Conservation (phyloP, 768 basidiomycete species). For the Suillus brevipes region DNA sequence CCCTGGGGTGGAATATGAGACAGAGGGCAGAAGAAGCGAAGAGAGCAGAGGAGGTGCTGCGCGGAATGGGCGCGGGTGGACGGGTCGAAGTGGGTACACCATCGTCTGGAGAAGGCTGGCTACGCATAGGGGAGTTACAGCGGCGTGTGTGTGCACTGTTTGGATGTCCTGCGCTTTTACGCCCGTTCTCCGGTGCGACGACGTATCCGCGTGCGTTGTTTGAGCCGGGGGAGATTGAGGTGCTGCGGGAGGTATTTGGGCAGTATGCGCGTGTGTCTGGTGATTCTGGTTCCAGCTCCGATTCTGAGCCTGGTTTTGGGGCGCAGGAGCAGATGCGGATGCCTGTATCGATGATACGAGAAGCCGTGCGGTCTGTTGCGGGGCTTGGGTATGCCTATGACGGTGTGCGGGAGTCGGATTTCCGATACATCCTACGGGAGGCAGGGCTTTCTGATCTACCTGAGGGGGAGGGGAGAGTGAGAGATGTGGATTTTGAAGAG, state of each 20-base stretch:
- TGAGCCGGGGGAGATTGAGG: slow-evolving; percentile 49
- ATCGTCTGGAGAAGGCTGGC: slow-evolving; percentile 22
- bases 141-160: background rate
- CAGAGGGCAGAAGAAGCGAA: slow-evolving; percentile 62
- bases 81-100: slow-evolving; percentile 14
- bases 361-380: slow-evolving; percentile 9
- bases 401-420: slow-evolving; percentile 58
- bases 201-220: slow-evolving; percentile 54
- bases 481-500: slow-evolving; percentile 70
- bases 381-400: slow-evolving; percentile 51
- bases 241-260: slow-evolving; percentile 40
- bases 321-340: slow-evolving; percentile 23
- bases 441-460: slow-evolving; percentile 58
- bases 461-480: background rate
- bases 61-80: slow-evolving; percentile 67
- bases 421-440: slow-evolving; percentile 73
- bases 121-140: background rate
- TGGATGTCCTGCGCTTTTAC: background rate
- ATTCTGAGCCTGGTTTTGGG: slow-evolving; percentile 19
- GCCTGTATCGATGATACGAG: slow-evolving; percentile 45
- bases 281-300: background rate
- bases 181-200: slow-evolving; percentile 10
- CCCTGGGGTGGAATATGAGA: slow-evolving; percentile 72
- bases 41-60: slow-evolving; percentile 63
- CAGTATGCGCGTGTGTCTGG: slow-evolving; percentile 1